Evolutionary conservation across 441 rosid genomes (phyloP), one percentile per base, ranked within the genome.

Genomic region (Cnidoscolus chayamansa): DNA sequence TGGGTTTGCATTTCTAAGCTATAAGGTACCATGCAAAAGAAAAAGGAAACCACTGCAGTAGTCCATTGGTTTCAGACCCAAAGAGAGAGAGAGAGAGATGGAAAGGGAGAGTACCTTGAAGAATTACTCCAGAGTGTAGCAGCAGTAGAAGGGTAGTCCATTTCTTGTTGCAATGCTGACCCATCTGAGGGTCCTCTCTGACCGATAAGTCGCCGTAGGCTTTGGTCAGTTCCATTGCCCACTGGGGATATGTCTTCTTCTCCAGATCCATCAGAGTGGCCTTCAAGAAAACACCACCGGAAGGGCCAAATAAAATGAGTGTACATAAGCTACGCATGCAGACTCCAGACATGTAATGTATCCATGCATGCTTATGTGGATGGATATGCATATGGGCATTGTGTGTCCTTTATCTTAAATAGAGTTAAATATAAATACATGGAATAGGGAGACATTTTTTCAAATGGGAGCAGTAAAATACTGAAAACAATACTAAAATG

Each of bases 261-360:
- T 56, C 91, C 92, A 37, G 91, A 88, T 68, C 93, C 96, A 83
- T 89, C 96, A 68, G 93, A 71, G 74, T 78, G 82, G 64, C 90
- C 83, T 79, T 72, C 16, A 65, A 67, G 45, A 63, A 68, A 9
- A 70, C 19, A 49, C 8, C 65, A 48, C 15, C 48, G 63, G n/a
- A 35, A 15, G 4, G 15, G 35, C 37, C 43, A 53, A 53, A 40
- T 51, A 17, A 35, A 51, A 50, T n/a, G 25, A 35, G 17, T 32
- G n/a, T n/a, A 13, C 56, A 50, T 1, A 35, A 30, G 31, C 47
- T 35, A 12, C 20, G 56, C 10, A 30, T 19, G 48, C 17, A 37
- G 15, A 11, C 61, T 32, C 45, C 3, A 50, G 40, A 48, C 11
- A 51, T 45, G 37, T 45, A 35, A 37, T 65, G 57, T 51, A 68